A percentile compares a stretch with the other conserved stretches of the same genome.
Evolutionary conservation across 257 asterid species (phyloP).

Genomic region (Solanum clarkiae): DNA sequence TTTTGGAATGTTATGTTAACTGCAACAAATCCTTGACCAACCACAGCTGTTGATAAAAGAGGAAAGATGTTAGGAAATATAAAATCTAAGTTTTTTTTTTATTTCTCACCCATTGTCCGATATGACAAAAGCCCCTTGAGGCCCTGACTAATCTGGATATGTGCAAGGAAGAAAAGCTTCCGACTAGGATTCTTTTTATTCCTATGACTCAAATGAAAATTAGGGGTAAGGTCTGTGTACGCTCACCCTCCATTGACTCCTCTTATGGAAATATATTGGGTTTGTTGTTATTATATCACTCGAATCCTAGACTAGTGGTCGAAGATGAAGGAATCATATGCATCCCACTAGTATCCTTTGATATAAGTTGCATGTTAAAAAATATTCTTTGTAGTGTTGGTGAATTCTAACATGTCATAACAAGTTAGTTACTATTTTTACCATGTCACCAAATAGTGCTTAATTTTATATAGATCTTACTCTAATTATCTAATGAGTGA

Average conservation of each 20-base stretch:
- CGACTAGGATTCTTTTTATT: not conserved
- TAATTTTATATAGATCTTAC: not conserved
- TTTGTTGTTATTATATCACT: not conserved
- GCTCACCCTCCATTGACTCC: not conserved
- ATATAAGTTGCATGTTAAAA: no score
- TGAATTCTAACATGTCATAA: not conserved
- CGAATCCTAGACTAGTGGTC: not conserved
- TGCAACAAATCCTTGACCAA: slow-evolving; percentile 17
- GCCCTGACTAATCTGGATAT: not conserved
- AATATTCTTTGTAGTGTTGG: not conserved
- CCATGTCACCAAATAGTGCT: not conserved
- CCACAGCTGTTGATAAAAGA: slow-evolving; percentile 6
- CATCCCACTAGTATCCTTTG: no score
- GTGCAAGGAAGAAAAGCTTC: not conserved
- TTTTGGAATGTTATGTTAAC: slow-evolving; percentile 6
- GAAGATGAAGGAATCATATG: not conserved
- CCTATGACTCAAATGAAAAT: not conserved
- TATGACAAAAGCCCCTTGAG: not conserved
- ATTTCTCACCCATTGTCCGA: not conserved
- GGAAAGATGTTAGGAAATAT: not conserved
- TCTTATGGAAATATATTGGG: not conserved
- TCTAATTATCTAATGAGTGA: not conserved
- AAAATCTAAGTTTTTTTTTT: not conserved
- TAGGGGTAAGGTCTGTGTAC: not conserved
- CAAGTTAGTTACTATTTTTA: not conserved